Conservation (phyloP, 306 rosid species). For the Ammopiptanthus mongolicus region DNA sequence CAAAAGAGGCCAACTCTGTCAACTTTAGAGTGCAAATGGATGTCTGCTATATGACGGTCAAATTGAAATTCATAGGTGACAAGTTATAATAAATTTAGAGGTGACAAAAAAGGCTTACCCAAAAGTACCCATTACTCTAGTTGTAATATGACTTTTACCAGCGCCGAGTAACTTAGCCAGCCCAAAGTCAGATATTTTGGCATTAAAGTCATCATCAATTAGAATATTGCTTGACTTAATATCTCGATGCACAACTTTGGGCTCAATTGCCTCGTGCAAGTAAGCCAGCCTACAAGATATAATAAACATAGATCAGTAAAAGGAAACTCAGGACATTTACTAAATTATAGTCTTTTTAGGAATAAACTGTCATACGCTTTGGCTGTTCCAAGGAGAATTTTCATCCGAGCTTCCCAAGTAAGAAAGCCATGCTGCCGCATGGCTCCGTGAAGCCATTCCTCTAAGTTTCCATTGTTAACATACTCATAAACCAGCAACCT, state of each 20-base stretch:
- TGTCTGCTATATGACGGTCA: background rate
- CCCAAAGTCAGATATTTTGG: conserved; percentile 94
- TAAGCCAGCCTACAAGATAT: conserved; percentile 65
- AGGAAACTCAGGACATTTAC: background rate
- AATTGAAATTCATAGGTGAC: background rate
- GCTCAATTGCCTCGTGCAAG: conserved; percentile 95
- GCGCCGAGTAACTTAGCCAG: conserved; percentile 83
- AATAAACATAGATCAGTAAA: conserved; percentile 9
- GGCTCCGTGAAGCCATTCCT: conserved; percentile 92
- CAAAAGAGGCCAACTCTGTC: background rate
- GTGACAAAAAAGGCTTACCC: conserved; percentile 57
- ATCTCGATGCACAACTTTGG: conserved; percentile 96
- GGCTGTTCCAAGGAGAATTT: conserved; percentile 85
- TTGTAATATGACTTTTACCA: conserved; percentile 86
- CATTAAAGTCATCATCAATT: conserved; percentile 83
- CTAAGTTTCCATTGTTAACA: conserved; percentile 85
- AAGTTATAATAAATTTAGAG: background rate
- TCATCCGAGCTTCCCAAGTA: conserved; percentile 89
- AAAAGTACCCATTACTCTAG: conserved; percentile 97
- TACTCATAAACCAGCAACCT: conserved; percentile 84
- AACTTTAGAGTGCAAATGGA: background rate
- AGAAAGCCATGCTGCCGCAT: conserved; percentile 75
- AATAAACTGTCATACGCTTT: conserved; percentile 56
- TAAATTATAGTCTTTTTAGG: background rate
- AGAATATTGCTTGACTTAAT: conserved; percentile 91